Percentiles rank a stretch among this genome's conserved stretches.
Evolutionary conservation across 2,329 filamentous ascomycete genomes (phyloP).

Genomic region (Calonectria hawksworthii): DNA sequence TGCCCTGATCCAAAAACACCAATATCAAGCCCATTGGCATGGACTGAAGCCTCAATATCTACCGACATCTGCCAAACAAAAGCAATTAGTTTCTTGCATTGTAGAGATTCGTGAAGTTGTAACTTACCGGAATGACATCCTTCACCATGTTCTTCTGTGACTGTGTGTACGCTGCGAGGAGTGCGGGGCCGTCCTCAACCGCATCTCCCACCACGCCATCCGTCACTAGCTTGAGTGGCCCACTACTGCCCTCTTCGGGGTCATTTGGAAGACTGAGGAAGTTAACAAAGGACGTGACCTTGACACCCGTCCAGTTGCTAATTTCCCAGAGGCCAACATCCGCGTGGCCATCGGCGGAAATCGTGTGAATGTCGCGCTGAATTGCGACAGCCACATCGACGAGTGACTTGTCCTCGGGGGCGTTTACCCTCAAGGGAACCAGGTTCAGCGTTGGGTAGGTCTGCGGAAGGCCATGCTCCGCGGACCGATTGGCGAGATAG

Average conservation of each 20-base stretch:
- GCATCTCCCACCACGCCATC: not conserved
- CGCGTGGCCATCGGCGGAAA: slow-evolving; percentile 67
- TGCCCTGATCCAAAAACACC: slow-evolving; percentile 56
- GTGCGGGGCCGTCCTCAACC: not conserved
- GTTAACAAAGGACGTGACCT: slow-evolving; percentile 83
- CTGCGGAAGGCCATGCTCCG: slow-evolving; percentile 60
- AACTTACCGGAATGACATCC: slow-evolving; percentile 48
- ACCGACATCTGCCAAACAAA: slow-evolving; percentile 51
- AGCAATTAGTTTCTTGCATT: slow-evolving; percentile 13
- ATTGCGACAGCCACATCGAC: slow-evolving; percentile 70
- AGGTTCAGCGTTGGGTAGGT: slow-evolving; percentile 83
- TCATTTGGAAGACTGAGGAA: slow-evolving; percentile 72
- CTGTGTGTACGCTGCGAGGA: slow-evolving; percentile 25
- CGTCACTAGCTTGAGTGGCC: slow-evolving; percentile 23
- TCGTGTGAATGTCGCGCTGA: slow-evolving; percentile 75
- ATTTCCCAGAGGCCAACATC: slow-evolving; percentile 79
- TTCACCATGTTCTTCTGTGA: slow-evolving; percentile 41
- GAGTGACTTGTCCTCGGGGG: slow-evolving; percentile 51
- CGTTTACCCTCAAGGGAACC: slow-evolving; percentile 75
- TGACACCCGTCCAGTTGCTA: slow-evolving; percentile 79
- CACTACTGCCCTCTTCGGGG: not conserved
- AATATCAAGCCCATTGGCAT: slow-evolving; percentile 50
- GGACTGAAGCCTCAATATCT: slow-evolving; percentile 57
- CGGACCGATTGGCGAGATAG: slow-evolving; percentile 84
- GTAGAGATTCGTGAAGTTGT: too few species aligned